Evolutionary conservation across 495 filamentous ascomycete species (phyloP).

Genomic region (Staphylotrichum tortipilum): DNA sequence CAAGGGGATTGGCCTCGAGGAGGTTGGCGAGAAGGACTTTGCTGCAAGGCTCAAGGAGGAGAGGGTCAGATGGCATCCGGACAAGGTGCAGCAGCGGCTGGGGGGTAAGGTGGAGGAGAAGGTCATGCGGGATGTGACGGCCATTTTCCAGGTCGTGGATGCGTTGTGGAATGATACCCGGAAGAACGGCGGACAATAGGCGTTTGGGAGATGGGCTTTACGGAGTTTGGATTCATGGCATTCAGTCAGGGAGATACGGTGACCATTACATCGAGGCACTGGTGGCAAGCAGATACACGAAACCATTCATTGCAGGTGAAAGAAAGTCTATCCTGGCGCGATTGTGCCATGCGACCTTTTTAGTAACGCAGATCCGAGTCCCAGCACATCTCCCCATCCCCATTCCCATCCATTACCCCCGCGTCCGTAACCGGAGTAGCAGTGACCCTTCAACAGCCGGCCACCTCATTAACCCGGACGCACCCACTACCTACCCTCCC

Average conservation of each 20-base stretch:
- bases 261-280: no score
- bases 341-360: no score
- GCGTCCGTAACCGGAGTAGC: no score
- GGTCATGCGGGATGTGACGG: conserved; percentile 68
- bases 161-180: conserved; percentile 60
- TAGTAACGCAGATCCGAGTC: no score
- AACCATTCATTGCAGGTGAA: no score
- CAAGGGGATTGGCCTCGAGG: conserved; percentile 35
- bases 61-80: conserved; percentile 91
- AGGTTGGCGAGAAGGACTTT: conserved; percentile 54
- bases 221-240: neutral
- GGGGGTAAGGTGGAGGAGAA: conserved; percentile 58
- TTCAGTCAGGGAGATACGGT: neutral
- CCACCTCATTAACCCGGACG: no score
- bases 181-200: conserved; percentile 21
- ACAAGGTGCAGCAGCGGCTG: conserved; percentile 91
- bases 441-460: no score
- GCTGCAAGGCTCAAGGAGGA: conserved; percentile 66
- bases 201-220: neutral
- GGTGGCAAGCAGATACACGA: no score
- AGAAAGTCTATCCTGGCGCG: no score
- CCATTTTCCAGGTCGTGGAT: conserved; percentile 89
- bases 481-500: no score
- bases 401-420: no score
- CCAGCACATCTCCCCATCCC: no score